Evolutionary conservation across 768 basidiomycete genomes (phyloP).

Genomic region (Strobilomyces echinocephalus): DNA sequence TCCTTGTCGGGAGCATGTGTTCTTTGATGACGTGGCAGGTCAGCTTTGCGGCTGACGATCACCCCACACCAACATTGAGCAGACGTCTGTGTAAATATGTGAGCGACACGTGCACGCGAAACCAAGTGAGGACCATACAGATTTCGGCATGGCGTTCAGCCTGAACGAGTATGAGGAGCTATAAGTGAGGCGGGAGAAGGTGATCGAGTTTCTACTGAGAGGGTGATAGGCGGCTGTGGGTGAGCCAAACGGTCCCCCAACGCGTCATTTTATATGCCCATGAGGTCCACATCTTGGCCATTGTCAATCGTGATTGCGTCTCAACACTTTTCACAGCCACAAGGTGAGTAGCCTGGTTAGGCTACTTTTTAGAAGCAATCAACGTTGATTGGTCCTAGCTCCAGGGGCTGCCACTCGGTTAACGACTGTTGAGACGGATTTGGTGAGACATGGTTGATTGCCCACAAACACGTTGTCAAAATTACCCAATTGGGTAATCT

Average conservation of each 20-base stretch:
- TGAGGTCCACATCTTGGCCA: conserved; percentile 11
- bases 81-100: conserved; percentile 4
- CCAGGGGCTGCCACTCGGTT: conserved; percentile 18
- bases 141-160: not conserved
- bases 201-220: not conserved
- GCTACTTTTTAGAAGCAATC: conserved; percentile 22
- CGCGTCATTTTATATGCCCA: conserved; percentile 17
- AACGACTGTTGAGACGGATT: conserved; percentile 5
- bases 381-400: conserved; percentile 9
- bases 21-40: conserved; percentile 26
- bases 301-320: conserved; percentile 24
- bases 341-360: conserved; percentile 11
- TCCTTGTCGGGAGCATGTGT: conserved; percentile 22
- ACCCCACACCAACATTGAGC: not conserved
- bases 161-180: not conserved
- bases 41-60: conserved; percentile 22
- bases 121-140: conserved; percentile 8
- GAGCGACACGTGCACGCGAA: not conserved
- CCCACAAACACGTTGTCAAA: conserved; percentile 12
- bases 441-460: conserved; percentile 20
- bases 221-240: not conserved
- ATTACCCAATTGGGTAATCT: conserved; percentile 5
- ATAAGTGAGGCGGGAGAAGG: not conserved
- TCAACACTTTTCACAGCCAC: conserved; percentile 11
- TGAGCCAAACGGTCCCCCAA: conserved; percentile 2